phyloP scores from a whole-genome alignment of 352 stramenopile genomes.

The Phytophthora rubi region DNA sequence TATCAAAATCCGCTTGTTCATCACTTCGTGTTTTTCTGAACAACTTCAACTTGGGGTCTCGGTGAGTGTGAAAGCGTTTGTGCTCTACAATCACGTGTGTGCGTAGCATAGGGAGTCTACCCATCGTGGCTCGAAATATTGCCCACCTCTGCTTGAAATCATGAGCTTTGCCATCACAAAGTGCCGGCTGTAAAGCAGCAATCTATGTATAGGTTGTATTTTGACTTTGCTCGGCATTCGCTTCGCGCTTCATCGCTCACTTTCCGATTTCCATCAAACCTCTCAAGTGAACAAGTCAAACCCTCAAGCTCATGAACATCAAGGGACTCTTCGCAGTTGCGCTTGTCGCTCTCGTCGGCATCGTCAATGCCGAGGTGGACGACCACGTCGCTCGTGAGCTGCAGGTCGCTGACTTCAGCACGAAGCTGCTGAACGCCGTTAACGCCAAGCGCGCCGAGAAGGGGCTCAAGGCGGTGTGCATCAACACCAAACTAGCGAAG shows the following conservation, averaged over 20 bases:
- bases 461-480: constrained; percentile 39
- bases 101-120: not conserved
- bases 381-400: constrained; percentile 23
- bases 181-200: not conserved
- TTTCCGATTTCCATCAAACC: constrained; percentile 14
- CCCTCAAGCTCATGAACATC: constrained; percentile 22
- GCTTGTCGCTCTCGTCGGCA: constrained; percentile 18
- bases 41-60: not conserved
- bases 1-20: not conserved
- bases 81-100: not conserved
- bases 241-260: constrained; percentile 5
- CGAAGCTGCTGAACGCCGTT: constrained; percentile 38
- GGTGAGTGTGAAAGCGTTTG: not conserved
- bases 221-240: not conserved
- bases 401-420: constrained; percentile 46
- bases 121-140: not conserved
- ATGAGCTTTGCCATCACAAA: not conserved
- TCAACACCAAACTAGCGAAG: constrained; percentile 41
- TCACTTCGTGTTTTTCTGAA: not conserved
- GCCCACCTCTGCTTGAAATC: not conserved
- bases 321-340: constrained; percentile 27
- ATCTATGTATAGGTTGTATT: not conserved
- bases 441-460: constrained; percentile 49
- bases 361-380: constrained; percentile 19
- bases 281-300: not conserved